Base-by-base conservation (phyloP, 352 stramenopile genomes). In the Blastocystis sp. region DNA sequence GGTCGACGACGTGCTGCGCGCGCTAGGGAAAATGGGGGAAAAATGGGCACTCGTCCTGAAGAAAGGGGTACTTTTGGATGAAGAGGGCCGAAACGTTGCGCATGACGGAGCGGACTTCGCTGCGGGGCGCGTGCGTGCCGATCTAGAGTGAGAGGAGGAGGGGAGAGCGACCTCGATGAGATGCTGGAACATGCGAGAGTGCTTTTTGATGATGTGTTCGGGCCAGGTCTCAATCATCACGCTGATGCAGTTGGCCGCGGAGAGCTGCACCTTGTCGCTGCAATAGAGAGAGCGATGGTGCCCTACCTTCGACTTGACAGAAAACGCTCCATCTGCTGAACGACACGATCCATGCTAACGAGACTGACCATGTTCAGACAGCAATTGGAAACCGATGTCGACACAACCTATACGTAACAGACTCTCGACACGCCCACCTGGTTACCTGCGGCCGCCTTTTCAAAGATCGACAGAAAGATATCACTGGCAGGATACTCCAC, bases 381-480 rank as follows among this genome's bases (percentile, higher is more conserved):
- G 53, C 69, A 81, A 18, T 81, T 51, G 18, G 69, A 42, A 36
- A 81, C 38, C 3, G n/a, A 38, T 4, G n/a, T 51, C 16, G 69
- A 81, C 21, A 81, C 63, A 3, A 51, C 36, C 69, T 81, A 81
- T 6, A 44, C 6, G n/a, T 59, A 18, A 81, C 27, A 48, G 1
- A 9, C 69, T 18, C 36, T 21, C 21, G 18, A 48, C 1, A 16
- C n/a, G 27, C 4, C 44, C 24, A 81, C 69, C 14, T 61, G 53
- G 40, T 63, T 51, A 21, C 69, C 69, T 29, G 69, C 54, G 7
- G 69, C 69, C 36, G 40, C 44, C 69, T 81, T 81, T 21, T 81
- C 69, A 42, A 81, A 63, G 48, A 81, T 81, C 16, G 40, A 27
- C 4, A 81, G 53, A 24, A 64, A 81, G 24, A 81, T 81, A 11